Percentiles rank a stretch among this genome's conserved stretches.
phyloP scores from a whole-genome alignment of 345 rosid species.

The Acer campestre region DNA sequence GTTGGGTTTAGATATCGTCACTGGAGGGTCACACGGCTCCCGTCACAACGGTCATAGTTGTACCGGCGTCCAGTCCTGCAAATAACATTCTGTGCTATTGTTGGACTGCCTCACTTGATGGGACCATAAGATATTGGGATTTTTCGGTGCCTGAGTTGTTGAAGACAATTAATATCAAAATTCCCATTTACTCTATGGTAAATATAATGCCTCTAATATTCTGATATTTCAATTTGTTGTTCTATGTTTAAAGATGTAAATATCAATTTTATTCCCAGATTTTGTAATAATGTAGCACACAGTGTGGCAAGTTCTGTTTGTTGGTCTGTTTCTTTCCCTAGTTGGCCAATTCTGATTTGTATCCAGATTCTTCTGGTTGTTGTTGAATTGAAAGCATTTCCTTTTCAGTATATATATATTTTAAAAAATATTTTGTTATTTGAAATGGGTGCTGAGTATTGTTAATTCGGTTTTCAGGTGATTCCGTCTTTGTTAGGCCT shows the following conservation, averaged over 20 bases:
- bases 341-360: too few species aligned
- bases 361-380: too few species aligned
- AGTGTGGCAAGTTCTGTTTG: too few species aligned
- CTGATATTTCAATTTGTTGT: too few species aligned
- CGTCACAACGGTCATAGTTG: conserved; percentile 76
- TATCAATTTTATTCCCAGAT: too few species aligned
- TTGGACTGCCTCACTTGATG: conserved; percentile 97
- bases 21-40: conserved; percentile 81
- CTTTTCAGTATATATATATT: too few species aligned
- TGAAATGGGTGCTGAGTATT: background rate
- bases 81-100: conserved; percentile 63
- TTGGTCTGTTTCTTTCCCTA: too few species aligned
- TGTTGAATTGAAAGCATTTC: too few species aligned
- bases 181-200: conserved; percentile 84
- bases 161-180: conserved; percentile 58
- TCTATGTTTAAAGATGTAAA: too few species aligned
- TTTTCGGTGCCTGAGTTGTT: conserved; percentile 74
- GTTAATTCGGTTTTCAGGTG: conserved; percentile 49
- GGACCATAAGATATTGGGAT: conserved; percentile 91
- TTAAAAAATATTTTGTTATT: background rate
- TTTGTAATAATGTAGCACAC: too few species aligned
- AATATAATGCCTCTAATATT: too few species aligned
- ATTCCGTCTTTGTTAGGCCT: conserved; percentile 62
- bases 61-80: conserved; percentile 60
- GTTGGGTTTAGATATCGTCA: conserved; percentile 48